Conservation (phyloP, 768 basidiomycete genomes). For the Serendipita sp. region DNA sequence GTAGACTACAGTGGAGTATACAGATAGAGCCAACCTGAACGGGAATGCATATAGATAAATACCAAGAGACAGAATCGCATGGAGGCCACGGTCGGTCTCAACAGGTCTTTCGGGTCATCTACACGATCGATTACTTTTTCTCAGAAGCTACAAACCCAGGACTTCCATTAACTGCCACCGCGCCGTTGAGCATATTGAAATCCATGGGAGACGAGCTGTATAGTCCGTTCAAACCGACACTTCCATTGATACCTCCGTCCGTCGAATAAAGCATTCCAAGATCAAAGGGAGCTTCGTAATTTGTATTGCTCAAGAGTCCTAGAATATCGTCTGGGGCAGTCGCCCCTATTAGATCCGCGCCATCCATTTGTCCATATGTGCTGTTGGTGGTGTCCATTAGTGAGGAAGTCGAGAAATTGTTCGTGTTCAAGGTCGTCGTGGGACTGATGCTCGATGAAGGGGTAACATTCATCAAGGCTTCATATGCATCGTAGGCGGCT, state of each 20-base stretch:
- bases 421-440: not conserved
- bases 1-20: no score
- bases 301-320: not conserved
- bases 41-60: no score
- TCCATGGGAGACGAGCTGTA: not conserved
- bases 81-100: no score
- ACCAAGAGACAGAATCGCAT: no score
- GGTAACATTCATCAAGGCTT: not conserved
- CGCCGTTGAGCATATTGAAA: not conserved
- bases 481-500: not conserved
- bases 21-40: no score
- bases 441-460: not conserved
- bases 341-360: not conserved
- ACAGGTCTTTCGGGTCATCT: no score
- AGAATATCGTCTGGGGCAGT: not conserved
- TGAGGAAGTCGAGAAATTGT: not conserved
- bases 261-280: constrained; percentile 5
- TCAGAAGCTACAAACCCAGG: no score
- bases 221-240: not conserved
- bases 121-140: no score
- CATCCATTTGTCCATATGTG: not conserved
- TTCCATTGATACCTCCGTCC: not conserved
- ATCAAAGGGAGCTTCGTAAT: constrained; percentile 2
- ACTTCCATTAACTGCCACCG: no score
- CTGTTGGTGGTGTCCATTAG: not conserved